These are phyloP conservation scores for Castanea mollissima DNA, from an alignment of 306 rosid species.

Conservation along the genomic window DNA sequence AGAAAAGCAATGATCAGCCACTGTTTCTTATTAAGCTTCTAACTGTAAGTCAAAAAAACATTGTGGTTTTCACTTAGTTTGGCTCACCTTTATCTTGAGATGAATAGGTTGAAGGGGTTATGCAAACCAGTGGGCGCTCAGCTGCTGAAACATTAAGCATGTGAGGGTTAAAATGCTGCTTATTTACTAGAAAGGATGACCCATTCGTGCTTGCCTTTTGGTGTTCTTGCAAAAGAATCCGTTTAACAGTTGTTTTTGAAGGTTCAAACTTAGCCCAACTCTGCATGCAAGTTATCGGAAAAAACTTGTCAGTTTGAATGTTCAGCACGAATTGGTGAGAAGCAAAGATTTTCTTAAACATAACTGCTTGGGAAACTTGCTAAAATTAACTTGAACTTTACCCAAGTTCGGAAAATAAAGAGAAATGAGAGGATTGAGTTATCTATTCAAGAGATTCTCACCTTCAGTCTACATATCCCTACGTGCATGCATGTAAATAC, in stretches of 20 bases:
- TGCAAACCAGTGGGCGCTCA: slow-evolving; percentile 32
- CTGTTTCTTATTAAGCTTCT: not conserved
- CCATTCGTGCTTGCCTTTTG: slow-evolving; percentile 37
- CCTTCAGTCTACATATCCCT: too few relatives aligned
- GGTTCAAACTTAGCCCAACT: slow-evolving; percentile 79
- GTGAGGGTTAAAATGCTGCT: slow-evolving; percentile 34
- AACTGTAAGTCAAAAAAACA: not conserved
- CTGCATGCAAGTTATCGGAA: slow-evolving; percentile 42
- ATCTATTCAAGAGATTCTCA: not conserved
- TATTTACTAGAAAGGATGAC: slow-evolving; percentile 30
- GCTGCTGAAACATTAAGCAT: slow-evolving; percentile 35
- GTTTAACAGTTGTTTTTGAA: slow-evolving; percentile 70
- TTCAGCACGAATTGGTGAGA: not conserved
- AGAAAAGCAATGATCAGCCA: slow-evolving; percentile 16
- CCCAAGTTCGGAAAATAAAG: not conserved
- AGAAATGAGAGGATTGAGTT: not conserved
- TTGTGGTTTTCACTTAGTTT: slow-evolving; percentile 11
- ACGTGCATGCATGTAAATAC: too few relatives aligned
- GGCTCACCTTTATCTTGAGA: slow-evolving; percentile 47
- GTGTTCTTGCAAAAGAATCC: slow-evolving; percentile 67
- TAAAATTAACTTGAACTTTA: too few relatives aligned
- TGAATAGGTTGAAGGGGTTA: slow-evolving; percentile 39
- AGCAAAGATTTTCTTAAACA: not conserved
- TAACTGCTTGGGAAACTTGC: too few relatives aligned
- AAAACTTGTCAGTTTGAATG: not conserved